Evolutionary conservation across 208 protist genomes (phyloP), one percentile per base, ranked within the genome.

Genomic region (Leishmania aethiopica): DNA sequence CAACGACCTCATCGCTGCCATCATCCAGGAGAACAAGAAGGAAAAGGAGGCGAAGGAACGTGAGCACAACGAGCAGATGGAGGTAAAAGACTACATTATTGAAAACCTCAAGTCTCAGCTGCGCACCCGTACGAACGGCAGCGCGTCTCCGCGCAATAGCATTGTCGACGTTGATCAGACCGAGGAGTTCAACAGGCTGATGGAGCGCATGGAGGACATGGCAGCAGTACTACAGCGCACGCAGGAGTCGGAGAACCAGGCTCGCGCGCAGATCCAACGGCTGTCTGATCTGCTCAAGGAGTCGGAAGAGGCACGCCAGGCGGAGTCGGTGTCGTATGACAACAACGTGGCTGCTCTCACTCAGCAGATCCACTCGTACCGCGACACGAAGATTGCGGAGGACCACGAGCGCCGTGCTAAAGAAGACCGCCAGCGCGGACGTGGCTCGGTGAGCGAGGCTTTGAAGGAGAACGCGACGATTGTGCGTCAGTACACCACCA

Each of bases 11-110:
- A 92, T 96, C 80, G 90, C 92, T 25, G 93, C 93, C 67, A 95
- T 96, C 57, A 88, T 94, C 19, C 91, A 95, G 55, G 93, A 95
- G 72, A 95, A 96, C 81, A 94, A 95, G 77, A 95, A 93, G 75
- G 91, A 96, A 84, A 95, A 92, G 86, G 91, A 96, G 80, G 92
- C 92, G 32, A 95, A 93, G 87, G 93, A 96, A 84, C 91, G 93
- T 35, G 93, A 95, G 89, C 91, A 92, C 83, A 91, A 93, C 19
- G 93, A 96, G 84, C 84, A 94, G 72, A 83, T 95, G 17, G 90
- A 92, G 74, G 83, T 87, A 70, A 96, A 96, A 80, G 91, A 94
- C 77, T 93, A 94, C 72, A 82, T 95, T 49, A 95, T 96, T 84
- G 90, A 94, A 74, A 94, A 92, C 78, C 83, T 96, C 75, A 92